phyloP scores from a whole-genome alignment of 805 yeast genomes.

The Pichia thaimueangensis region DNA sequence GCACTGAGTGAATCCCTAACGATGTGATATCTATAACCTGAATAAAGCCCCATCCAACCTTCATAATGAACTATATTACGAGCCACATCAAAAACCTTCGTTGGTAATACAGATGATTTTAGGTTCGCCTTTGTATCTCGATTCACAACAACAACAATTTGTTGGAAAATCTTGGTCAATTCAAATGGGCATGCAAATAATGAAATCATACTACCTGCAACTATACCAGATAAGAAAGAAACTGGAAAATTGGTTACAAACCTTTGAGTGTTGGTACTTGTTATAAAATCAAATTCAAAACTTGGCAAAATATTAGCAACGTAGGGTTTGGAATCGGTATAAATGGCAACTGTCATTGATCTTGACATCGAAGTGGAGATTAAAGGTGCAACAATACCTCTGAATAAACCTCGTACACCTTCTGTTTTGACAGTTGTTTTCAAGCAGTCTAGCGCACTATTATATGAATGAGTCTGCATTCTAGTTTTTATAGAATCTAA shows the following conservation, averaged over 20 bases:
- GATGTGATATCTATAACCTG: slow-evolving; percentile 66
- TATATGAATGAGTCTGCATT: slow-evolving; percentile 71
- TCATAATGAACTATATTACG: slow-evolving; percentile 49
- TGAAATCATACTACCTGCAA: slow-evolving; percentile 62
- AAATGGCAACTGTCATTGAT: slow-evolving; percentile 59
- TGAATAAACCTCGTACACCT: slow-evolving; percentile 63
- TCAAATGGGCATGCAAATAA: slow-evolving; percentile 79
- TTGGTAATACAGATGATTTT: slow-evolving; percentile 24
- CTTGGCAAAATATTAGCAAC: slow-evolving; percentile 13
- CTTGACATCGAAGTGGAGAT: slow-evolving; percentile 59
- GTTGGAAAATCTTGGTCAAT: slow-evolving; percentile 75
- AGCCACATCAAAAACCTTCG: slow-evolving; percentile 36
- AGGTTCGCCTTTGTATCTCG: slow-evolving; percentile 18
- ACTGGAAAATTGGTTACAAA: slow-evolving; percentile 37
- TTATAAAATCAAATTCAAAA: background rate
- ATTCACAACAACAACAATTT: slow-evolving; percentile 49
- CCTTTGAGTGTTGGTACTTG: slow-evolving; percentile 10
- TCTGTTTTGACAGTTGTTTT: slow-evolving; percentile 48
- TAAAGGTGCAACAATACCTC: slow-evolving; percentile 74
- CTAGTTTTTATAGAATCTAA: slow-evolving; percentile 82
- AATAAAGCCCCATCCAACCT: slow-evolving; percentile 60
- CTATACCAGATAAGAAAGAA: slow-evolving; percentile 49
- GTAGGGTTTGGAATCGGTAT: slow-evolving; percentile 47
- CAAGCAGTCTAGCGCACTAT: slow-evolving; percentile 52
- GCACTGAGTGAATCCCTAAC: slow-evolving; percentile 65